Conservation (phyloP, 2,329 filamentous ascomycete genomes). For the Xylaria sp. region DNA sequence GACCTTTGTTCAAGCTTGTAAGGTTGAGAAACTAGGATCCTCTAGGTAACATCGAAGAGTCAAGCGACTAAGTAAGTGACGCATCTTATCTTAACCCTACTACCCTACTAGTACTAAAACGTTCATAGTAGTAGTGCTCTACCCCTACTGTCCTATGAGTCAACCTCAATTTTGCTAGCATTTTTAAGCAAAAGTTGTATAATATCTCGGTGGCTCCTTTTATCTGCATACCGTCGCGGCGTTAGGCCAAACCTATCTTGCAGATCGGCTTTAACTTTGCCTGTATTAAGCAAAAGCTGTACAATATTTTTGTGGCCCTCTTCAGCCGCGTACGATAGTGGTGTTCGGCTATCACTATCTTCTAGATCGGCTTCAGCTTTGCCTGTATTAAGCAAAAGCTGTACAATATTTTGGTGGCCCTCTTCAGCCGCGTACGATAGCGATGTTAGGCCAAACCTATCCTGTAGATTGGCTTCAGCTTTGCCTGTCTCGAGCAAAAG, state of each 20-base stretch:
- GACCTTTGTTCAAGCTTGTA: slow-evolving; percentile 2
- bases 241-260: background rate
- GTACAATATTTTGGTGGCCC: background rate
- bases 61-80: too few relatives aligned
- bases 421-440: background rate
- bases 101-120: too few relatives aligned
- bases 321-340: background rate
- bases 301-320: background rate
- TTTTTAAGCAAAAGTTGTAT: too few relatives aligned
- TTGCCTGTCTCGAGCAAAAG: too few relatives aligned
- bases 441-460: background rate
- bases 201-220: too few relatives aligned
- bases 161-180: too few relatives aligned
- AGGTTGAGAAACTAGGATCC: too few relatives aligned
- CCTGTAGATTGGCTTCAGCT: background rate
- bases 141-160: too few relatives aligned
- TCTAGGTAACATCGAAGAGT: too few relatives aligned
- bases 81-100: too few relatives aligned
- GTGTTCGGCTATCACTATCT: background rate
- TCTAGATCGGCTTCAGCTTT: background rate
- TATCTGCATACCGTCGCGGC: too few relatives aligned
- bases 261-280: background rate
- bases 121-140: too few relatives aligned
- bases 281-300: background rate
- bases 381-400: background rate